phyloP scores from a whole-genome alignment of 768 basidiomycete species.

The Plicaturopsis crispa region DNA sequence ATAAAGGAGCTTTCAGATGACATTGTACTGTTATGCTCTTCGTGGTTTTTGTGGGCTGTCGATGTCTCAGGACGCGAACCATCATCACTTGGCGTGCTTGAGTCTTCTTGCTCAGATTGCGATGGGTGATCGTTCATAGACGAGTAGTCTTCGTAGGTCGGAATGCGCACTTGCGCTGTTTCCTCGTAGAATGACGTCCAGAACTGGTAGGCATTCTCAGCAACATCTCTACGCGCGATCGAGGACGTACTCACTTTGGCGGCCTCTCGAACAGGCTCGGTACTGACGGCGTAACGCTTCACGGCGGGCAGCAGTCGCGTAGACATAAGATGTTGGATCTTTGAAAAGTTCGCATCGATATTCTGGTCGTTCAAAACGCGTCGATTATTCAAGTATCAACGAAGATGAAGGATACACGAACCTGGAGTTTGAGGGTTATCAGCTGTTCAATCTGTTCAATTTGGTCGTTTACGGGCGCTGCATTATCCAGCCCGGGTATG shows the following conservation, averaged over 20 bases:
- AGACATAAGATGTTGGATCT: conserved; percentile 79
- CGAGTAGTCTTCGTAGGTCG: conserved; percentile 64
- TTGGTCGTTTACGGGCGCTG: conserved; percentile 68
- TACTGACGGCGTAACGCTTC: conserved; percentile 81
- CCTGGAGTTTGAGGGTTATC: conserved; percentile 89
- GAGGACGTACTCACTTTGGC: conserved; percentile 57
- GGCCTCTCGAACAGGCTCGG: conserved; percentile 83
- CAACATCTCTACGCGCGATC: not conserved
- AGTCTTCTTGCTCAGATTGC: conserved; percentile 22
- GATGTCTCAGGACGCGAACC: no score
- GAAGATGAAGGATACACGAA: conserved; percentile 22
- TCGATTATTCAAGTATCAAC: conserved; percentile 1
- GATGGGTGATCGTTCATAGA: conserved; percentile 43
- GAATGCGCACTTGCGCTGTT: conserved; percentile 82
- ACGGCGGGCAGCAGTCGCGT: conserved; percentile 80
- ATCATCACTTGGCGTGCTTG: conserved; percentile 16
- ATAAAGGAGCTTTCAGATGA: conserved; percentile 68
- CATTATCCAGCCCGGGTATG: conserved; percentile 66
- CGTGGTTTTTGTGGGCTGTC: not conserved
- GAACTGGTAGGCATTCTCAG: conserved; percentile 46
- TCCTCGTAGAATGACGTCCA: conserved; percentile 97
- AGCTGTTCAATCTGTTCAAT: conserved; percentile 94
- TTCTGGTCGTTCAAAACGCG: conserved; percentile 39
- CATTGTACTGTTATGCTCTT: conserved; percentile 31
- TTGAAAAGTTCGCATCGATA: conserved; percentile 90